Percentiles rank a stretch among this genome's conserved stretches.
Evolutionary conservation across 2,329 filamentous ascomycete species (phyloP).

Genomic region (Fusarium transvaalense): DNA sequence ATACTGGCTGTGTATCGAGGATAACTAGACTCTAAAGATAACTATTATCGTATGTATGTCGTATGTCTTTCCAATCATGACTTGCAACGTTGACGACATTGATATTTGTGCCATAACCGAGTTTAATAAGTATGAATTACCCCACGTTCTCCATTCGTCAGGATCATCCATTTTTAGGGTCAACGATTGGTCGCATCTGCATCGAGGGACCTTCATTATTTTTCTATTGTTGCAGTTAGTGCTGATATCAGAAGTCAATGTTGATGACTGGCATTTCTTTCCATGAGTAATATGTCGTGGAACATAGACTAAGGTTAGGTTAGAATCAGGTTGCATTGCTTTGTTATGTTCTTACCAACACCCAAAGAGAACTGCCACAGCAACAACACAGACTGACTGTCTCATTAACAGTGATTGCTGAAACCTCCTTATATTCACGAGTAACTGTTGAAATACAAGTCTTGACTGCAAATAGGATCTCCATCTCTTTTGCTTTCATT

Average conservation of each 20-base stretch:
- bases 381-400: no score
- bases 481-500: no score
- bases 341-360: rapidly evolving
- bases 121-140: not conserved
- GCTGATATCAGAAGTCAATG: conserved; percentile 9
- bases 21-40: no score
- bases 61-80: no score
- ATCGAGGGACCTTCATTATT: rapidly evolving
- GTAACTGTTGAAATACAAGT: no score
- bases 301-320: not conserved
- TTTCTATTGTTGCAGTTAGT: not conserved
- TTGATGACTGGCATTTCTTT: not conserved
- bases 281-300: not conserved
- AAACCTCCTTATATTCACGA: no score
- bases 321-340: no score
- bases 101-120: not conserved
- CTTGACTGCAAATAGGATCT: no score
- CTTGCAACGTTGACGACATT: not conserved
- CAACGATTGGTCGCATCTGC: not conserved
- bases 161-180: no score
- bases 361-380: rapidly evolving
- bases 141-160: not conserved
- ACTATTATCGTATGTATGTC: no score
- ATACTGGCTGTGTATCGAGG: not conserved
- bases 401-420: no score